phyloP scores from a whole-genome alignment of 2,329 filamentous ascomycete genomes.

The Endocalyx cinctus region DNA sequence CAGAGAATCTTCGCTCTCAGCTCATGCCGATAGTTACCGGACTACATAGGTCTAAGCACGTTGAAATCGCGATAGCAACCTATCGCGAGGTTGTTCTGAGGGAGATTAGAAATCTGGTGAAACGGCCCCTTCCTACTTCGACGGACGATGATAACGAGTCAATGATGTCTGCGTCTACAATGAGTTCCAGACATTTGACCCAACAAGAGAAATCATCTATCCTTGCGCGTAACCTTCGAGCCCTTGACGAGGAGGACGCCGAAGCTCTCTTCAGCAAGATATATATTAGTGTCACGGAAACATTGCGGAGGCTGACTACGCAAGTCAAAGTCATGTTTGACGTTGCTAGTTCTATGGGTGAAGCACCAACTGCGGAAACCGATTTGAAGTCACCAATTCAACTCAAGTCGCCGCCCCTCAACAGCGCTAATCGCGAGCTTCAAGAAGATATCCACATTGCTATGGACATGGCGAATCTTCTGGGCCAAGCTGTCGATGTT shows the following conservation, averaged over 20 bases:
- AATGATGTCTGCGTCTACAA: slow-evolving; percentile 78
- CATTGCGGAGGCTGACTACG: slow-evolving; percentile 75
- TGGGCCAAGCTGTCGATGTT: slow-evolving; percentile 76
- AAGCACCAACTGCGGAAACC: slow-evolving; percentile 28
- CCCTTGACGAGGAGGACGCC: slow-evolving; percentile 77
- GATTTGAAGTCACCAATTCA: slow-evolving; percentile 42
- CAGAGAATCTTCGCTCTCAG: slow-evolving; percentile 64
- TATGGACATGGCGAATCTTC: slow-evolving; percentile 70
- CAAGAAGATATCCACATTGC: slow-evolving; percentile 75
- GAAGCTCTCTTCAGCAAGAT: slow-evolving; percentile 78
- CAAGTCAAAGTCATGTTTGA: slow-evolving; percentile 95
- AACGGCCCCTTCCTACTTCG: slow-evolving; percentile 81
- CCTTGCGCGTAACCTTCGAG: slow-evolving; percentile 80
- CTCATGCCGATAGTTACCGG: slow-evolving; percentile 70
- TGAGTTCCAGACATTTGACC: slow-evolving; percentile 61
- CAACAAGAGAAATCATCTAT: slow-evolving; percentile 88
- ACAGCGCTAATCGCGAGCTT: slow-evolving; percentile 45
- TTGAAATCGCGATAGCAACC: slow-evolving; percentile 72
- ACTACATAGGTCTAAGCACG: slow-evolving; percentile 75
- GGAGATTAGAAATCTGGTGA: slow-evolving; percentile 82
- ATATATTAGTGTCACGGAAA: slow-evolving; percentile 85
- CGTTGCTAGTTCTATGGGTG: slow-evolving; percentile 71
- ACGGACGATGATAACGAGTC: slow-evolving; percentile 92
- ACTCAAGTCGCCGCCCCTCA: slow-evolving; percentile 44
- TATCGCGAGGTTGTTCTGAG: slow-evolving; percentile 81